phyloP scores from a whole-genome alignment of 1,284 basidiomycete species.

The Cutaneotrichosporon sp. region DNA sequence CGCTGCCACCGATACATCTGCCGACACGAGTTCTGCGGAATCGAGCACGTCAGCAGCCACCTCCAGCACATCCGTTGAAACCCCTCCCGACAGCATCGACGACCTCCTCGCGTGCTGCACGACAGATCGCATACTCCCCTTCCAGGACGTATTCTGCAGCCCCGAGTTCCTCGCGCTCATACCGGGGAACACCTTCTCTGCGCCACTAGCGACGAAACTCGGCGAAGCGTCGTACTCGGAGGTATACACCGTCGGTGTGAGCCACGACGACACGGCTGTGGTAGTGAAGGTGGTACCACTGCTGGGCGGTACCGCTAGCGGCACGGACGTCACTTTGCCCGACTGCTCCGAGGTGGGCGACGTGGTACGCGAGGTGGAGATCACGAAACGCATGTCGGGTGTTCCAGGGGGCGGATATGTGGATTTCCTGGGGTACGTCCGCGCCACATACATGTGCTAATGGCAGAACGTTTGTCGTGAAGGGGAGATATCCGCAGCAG shows the following conservation, averaged over 20 bases:
- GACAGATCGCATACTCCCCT: not conserved
- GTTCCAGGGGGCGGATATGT: slow-evolving; percentile 67
- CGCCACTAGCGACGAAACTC: slow-evolving; percentile 61
- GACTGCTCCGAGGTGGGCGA: slow-evolving; percentile 68
- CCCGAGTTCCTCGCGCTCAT: slow-evolving; percentile 6
- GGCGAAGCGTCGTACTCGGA: slow-evolving; percentile 97
- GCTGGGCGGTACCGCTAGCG: not conserved
- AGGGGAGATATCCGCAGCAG: slow-evolving; percentile 71
- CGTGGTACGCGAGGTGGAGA: slow-evolving; percentile 78
- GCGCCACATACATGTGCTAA: not conserved
- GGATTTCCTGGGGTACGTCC: slow-evolving; percentile 58
- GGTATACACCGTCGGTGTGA: slow-evolving; percentile 71
- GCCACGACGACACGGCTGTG: slow-evolving; percentile 42
- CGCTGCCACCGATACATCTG: too few relatives aligned
- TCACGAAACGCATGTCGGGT: slow-evolving; percentile 71
- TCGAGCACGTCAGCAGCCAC: too few relatives aligned
- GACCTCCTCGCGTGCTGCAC: not conserved
- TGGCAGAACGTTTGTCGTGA: slow-evolving; percentile 67
- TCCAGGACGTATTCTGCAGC: slow-evolving; percentile 10
- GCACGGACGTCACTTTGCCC: slow-evolving; percentile 8
- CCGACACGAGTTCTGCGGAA: too few relatives aligned
- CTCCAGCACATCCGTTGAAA: too few relatives aligned
- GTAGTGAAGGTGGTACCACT: slow-evolving; percentile 35
- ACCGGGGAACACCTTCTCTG: not conserved
- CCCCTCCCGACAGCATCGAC: not conserved